These are phyloP conservation scores for Acer campestre DNA, from an alignment of 345 rosid species.

Conservation along the genomic window DNA sequence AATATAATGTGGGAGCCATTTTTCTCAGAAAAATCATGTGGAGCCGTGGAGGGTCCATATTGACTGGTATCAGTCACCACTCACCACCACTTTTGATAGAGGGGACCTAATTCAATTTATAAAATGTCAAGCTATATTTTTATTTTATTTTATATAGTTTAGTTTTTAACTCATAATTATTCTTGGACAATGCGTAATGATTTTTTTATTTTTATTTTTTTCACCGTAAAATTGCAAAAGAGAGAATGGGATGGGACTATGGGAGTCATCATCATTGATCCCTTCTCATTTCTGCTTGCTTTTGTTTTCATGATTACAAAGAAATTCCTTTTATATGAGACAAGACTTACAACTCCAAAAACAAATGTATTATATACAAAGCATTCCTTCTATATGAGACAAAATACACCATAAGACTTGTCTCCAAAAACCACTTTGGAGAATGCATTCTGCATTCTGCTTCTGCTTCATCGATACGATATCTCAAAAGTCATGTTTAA, in stretches of 20 bases:
- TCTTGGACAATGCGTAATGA: constrained; percentile 18
- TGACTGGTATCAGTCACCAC: constrained; percentile 1
- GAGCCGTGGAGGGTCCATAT: constrained; percentile 13
- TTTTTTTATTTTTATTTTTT: neutral
- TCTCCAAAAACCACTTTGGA: too few species aligned
- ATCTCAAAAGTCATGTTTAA: too few species aligned
- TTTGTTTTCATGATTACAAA: neutral
- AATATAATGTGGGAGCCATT: constrained; percentile 10
- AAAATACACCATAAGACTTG: neutral
- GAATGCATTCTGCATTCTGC: too few species aligned
- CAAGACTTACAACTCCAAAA: neutral
- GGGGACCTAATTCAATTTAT: neutral
- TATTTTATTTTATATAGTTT: neutral
- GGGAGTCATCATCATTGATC: neutral
- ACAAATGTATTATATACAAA: too few species aligned
- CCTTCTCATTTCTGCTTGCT: neutral
- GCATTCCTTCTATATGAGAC: too few species aligned
- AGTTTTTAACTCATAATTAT: constrained; percentile 29
- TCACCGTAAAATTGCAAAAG: neutral
- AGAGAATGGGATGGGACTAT: neutral
- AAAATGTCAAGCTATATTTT: neutral
- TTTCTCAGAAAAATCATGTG: neutral
- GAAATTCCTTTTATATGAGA: neutral
- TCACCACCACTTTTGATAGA: constrained; percentile 6
- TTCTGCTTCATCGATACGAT: too few species aligned